These are phyloP conservation scores for Fomitopsis pulvina DNA, from an alignment of 768 basidiomycete genomes.

Conservation along the genomic window DNA sequence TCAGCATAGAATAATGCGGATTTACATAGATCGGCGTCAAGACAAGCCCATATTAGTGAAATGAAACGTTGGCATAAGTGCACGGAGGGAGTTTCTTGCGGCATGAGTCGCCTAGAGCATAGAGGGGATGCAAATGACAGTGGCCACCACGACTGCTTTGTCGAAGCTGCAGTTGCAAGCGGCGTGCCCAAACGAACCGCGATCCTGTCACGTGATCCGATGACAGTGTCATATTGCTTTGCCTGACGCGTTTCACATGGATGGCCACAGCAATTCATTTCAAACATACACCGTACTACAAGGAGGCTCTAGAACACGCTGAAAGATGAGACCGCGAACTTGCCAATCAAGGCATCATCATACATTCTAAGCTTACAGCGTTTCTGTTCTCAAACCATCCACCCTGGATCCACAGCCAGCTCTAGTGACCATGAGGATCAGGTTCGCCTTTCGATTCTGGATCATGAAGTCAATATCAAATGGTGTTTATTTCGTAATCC, in stretches of 20 bases:
- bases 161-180: background rate
- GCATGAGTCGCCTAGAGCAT: conserved; percentile 36
- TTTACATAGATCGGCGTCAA: conserved; percentile 71
- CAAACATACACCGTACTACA: background rate
- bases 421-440: conserved; percentile 72
- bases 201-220: conserved; percentile 13
- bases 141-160: background rate
- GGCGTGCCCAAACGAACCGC: conserved; percentile 16
- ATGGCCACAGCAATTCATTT: background rate
- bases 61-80: conserved; percentile 65
- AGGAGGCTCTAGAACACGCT: background rate
- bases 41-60: conserved; percentile 74
- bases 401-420: background rate
- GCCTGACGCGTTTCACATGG: background rate
- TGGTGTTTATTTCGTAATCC: background rate
- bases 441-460: conserved; percentile 69
- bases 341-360: background rate
- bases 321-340: background rate
- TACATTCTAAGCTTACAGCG: background rate
- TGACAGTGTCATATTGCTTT: background rate
- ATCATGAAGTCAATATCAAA: conserved; percentile 3
- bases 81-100: conserved; percentile 46
- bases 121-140: background rate
- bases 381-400: background rate
- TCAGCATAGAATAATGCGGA: conserved; percentile 90